These are phyloP conservation scores for Verticillium alfalfae DNA, from an alignment of 2,329 filamentous ascomycete genomes.

Conservation along the genomic window DNA sequence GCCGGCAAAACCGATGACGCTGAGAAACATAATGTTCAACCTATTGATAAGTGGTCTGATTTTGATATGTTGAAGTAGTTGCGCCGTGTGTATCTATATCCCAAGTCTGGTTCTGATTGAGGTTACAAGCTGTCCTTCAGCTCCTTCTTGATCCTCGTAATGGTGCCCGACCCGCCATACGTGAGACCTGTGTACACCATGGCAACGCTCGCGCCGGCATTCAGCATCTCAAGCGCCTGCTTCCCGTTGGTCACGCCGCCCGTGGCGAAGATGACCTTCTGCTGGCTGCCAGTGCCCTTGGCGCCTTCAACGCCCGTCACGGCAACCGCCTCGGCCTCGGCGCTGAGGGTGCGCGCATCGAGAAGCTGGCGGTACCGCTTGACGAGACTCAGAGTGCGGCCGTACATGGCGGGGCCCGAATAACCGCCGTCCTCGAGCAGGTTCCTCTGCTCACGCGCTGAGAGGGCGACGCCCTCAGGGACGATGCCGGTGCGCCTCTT, in stretches of 20 bases:
- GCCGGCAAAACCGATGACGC: too few species aligned
- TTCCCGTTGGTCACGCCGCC: constrained; percentile 87
- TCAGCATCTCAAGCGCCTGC: constrained; percentile 75
- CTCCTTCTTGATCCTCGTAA: constrained; percentile 61
- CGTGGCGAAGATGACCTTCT: constrained; percentile 87
- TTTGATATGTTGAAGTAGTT: not conserved
- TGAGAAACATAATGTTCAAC: too few species aligned
- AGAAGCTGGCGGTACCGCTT: constrained; percentile 69
- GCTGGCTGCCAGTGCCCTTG: constrained; percentile 19
- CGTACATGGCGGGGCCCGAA: constrained; percentile 85
- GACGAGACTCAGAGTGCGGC: constrained; percentile 72
- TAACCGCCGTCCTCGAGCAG: constrained; percentile 80
- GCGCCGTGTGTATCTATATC: not conserved
- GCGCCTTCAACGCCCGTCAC: constrained; percentile 24
- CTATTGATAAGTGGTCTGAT: not conserved
- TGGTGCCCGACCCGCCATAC: constrained; percentile 59
- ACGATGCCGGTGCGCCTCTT: constrained; percentile 71
- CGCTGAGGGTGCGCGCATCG: constrained; percentile 40
- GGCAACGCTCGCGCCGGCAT: constrained; percentile 83
- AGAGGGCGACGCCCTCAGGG: constrained; percentile 60
- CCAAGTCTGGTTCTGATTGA: not conserved
- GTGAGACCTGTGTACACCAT: constrained; percentile 82
- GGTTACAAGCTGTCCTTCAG: constrained; percentile 38
- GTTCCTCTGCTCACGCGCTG: constrained; percentile 58
- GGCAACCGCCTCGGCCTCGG: constrained; percentile 21